A percentile compares a stretch with the other conserved stretches of the same genome.
phyloP scores from a whole-genome alignment of 2,329 filamentous ascomycete genomes.

The Trichoderma asperellum region DNA sequence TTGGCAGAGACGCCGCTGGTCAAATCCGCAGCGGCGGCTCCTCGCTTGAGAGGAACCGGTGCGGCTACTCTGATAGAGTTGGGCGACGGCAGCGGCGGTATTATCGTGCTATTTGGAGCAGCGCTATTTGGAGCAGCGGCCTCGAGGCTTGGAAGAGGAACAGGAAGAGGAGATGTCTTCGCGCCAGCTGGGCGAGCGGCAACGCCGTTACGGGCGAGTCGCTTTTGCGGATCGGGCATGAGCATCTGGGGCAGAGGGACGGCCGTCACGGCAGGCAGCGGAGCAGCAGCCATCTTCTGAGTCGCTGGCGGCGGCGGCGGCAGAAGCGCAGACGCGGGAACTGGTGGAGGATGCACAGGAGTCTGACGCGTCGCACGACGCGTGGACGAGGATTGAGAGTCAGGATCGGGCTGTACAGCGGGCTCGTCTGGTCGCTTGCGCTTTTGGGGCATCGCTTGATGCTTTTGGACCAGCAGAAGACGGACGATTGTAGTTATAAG shows the following conservation, averaged over 20 bases:
- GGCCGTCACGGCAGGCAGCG: constrained; percentile 21
- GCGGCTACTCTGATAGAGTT: constrained; percentile 19
- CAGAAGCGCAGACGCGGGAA: constrained; percentile 31
- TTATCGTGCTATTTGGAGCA: background rate
- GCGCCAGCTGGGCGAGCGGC: constrained; percentile 5
- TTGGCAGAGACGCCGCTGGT: constrained; percentile 30
- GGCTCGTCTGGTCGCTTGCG: constrained; percentile 43
- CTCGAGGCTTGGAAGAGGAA: background rate
- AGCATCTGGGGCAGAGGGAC: constrained; percentile 27
- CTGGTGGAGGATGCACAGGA: constrained; percentile 39
- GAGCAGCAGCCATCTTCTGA: constrained; percentile 16
- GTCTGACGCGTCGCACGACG: constrained; percentile 49
- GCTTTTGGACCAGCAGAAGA: background rate
- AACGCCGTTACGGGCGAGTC: constrained; percentile 6
- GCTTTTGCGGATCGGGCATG: constrained; percentile 25
- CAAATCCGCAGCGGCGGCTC: constrained; percentile 32
- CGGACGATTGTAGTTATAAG: background rate
- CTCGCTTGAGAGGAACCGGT: constrained; percentile 1
- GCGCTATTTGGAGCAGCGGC: constrained; percentile 1
- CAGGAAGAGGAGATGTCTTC: background rate
- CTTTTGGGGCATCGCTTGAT: constrained; percentile 43
- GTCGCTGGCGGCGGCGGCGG: constrained; percentile 19
- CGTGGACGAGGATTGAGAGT: constrained; percentile 34
- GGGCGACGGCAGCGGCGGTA: constrained; percentile 21
- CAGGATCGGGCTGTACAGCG: constrained; percentile 31